These are phyloP conservation scores for Hemileccinum impolitum DNA, from an alignment of 768 basidiomycete genomes.

Conservation along the genomic window DNA sequence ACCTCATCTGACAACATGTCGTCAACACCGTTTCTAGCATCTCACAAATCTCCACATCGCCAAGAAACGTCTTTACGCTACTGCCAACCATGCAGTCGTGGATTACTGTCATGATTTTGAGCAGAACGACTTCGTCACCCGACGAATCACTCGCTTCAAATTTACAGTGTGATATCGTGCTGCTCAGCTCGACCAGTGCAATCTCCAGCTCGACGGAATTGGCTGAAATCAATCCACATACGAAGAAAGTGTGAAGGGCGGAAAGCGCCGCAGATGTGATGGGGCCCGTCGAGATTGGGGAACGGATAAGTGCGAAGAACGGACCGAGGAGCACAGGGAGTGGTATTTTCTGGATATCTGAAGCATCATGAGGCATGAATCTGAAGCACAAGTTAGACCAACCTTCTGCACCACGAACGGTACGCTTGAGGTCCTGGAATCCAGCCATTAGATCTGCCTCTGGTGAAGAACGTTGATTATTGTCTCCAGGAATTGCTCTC, in stretches of 20 bases:
- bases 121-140: constrained; percentile 94
- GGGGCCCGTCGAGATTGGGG: constrained; percentile 91
- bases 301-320: constrained; percentile 91
- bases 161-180: constrained; percentile 91
- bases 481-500: constrained; percentile 49
- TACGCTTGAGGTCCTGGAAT: constrained; percentile 81
- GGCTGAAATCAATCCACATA: constrained; percentile 66
- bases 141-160: constrained; percentile 97
- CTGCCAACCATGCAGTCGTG: constrained; percentile 72
- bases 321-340: constrained; percentile 70
- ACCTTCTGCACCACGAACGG: constrained; percentile 69
- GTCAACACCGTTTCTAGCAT: constrained; percentile 97
- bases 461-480: constrained; percentile 44
- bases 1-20: constrained; percentile 93
- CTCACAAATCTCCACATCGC: constrained; percentile 95
- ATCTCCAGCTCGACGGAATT: constrained; percentile 53
- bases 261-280: constrained; percentile 94
- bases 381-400: constrained; percentile 18
- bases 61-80: constrained; percentile 64
- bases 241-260: constrained; percentile 84
- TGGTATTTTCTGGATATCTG: constrained; percentile 60
- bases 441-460: constrained; percentile 88
- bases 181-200: constrained; percentile 80
- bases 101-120: constrained; percentile 89
- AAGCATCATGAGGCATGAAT: constrained; percentile 14